phyloP scores from a whole-genome alignment of 257 asterid species.

The Henckelia pumila region DNA sequence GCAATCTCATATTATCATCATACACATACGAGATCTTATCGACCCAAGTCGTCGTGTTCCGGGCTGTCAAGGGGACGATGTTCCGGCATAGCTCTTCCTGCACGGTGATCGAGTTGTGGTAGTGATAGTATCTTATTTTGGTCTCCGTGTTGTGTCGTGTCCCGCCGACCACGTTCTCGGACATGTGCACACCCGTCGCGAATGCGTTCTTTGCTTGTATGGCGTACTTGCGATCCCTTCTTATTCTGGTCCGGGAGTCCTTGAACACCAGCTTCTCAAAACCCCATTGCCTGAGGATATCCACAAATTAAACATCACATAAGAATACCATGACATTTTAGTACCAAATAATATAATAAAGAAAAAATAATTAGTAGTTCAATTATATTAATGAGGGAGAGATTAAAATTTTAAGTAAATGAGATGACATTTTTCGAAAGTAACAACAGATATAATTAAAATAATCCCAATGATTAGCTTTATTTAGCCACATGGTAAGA shows the following conservation, averaged over 20 bases:
- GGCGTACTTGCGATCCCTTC: constrained; percentile 62
- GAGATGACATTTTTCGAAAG: neutral
- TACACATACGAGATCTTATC: constrained; percentile 53
- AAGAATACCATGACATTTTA: neutral
- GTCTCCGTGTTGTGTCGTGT: constrained; percentile 42
- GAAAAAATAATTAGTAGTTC: neutral
- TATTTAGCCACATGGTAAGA: neutral
- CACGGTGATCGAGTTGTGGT: constrained; percentile 59
- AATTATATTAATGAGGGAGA: too few relatives aligned
- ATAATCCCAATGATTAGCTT: neutral
- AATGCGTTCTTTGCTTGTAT: constrained; percentile 49
- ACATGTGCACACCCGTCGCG: constrained; percentile 65
- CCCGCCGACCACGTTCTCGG: constrained; percentile 44
- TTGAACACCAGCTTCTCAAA: constrained; percentile 52
- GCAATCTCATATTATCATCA: constrained; percentile 53
- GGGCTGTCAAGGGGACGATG: constrained; percentile 35
- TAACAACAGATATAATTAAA: neutral
- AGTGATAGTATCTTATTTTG: constrained; percentile 50
- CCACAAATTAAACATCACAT: neutral
- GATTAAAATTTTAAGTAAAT: too few relatives aligned
- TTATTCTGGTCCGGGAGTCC: constrained; percentile 42
- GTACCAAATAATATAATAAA: too few relatives aligned
- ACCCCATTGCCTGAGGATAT: constrained; percentile 65
- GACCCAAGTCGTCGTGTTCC: constrained; percentile 48
- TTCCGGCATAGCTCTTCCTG: constrained; percentile 58